These are phyloP conservation scores for Diddensiella caesifluorescens DNA, from an alignment of 805 yeast genomes.

Conservation along the genomic window DNA sequence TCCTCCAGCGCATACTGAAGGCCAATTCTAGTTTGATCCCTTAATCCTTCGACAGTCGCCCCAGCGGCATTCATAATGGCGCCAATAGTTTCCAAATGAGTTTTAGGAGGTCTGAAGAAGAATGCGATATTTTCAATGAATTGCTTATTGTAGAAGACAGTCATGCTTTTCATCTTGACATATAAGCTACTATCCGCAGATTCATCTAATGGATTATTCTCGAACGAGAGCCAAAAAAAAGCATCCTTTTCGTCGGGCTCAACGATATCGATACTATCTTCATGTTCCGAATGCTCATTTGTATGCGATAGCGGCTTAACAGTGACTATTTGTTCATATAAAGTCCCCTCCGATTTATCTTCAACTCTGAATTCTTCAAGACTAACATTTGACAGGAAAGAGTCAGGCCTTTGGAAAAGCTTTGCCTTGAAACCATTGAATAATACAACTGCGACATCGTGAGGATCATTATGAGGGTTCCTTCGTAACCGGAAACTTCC, in stretches of 20 bases:
- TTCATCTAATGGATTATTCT: constrained; percentile 78
- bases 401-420: constrained; percentile 71
- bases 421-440: constrained; percentile 79
- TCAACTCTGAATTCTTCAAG: constrained; percentile 78
- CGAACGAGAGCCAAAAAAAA: constrained; percentile 76
- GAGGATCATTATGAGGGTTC: constrained; percentile 32
- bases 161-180: constrained; percentile 77
- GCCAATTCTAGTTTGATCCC: constrained; percentile 86
- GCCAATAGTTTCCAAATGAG: constrained; percentile 80
- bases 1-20: constrained; percentile 90
- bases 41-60: constrained; percentile 84
- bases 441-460: constrained; percentile 65
- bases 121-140: constrained; percentile 68
- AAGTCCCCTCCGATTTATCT: constrained; percentile 73
- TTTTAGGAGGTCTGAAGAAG: constrained; percentile 84
- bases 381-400: constrained; percentile 65
- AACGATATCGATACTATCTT: constrained; percentile 2
- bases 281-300: constrained; percentile 29
- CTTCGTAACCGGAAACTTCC: constrained; percentile 69
- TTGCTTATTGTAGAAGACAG: constrained; percentile 80
- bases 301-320: constrained; percentile 52
- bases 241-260: constrained; percentile 39
- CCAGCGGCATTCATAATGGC: constrained; percentile 93
- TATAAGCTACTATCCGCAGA: constrained; percentile 74
- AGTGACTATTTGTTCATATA: constrained; percentile 84